These are phyloP conservation scores for Xylaria sp. DNA, from an alignment of 2,329 filamentous ascomycete species.

Conservation along the genomic window DNA sequence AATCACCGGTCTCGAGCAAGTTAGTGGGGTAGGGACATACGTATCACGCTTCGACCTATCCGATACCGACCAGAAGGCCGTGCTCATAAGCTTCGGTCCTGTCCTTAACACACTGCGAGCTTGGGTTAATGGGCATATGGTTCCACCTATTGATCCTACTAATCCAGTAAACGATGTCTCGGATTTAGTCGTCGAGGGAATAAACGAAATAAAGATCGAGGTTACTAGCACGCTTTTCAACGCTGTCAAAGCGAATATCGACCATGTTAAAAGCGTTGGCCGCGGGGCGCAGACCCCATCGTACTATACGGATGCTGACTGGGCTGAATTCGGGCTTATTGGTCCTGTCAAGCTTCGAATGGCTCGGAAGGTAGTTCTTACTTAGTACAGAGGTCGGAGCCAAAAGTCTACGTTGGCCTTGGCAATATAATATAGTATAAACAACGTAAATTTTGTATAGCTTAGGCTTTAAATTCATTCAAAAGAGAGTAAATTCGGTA, in stretches of 20 bases:
- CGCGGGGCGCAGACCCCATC: neutral
- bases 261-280: neutral
- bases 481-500: neutral
- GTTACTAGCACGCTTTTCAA: neutral
- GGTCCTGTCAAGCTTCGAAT: neutral
- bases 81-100: neutral
- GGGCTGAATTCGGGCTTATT: neutral
- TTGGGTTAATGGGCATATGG: neutral
- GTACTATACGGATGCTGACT: conserved; percentile 1
- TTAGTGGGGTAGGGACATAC: neutral
- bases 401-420: too few relatives aligned
- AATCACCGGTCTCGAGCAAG: neutral
- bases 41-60: neutral
- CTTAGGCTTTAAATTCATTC: too few relatives aligned
- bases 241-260: neutral
- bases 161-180: neutral
- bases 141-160: neutral
- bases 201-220: neutral
- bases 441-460: too few relatives aligned
- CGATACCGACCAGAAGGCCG: neutral
- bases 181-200: neutral
- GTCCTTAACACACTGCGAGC: neutral
- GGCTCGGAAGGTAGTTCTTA: neutral
- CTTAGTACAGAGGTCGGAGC: neutral
- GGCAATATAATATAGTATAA: too few relatives aligned